Conservation (phyloP, 1,284 basidiomycete species). For the Ustilago bromivora region DNA sequence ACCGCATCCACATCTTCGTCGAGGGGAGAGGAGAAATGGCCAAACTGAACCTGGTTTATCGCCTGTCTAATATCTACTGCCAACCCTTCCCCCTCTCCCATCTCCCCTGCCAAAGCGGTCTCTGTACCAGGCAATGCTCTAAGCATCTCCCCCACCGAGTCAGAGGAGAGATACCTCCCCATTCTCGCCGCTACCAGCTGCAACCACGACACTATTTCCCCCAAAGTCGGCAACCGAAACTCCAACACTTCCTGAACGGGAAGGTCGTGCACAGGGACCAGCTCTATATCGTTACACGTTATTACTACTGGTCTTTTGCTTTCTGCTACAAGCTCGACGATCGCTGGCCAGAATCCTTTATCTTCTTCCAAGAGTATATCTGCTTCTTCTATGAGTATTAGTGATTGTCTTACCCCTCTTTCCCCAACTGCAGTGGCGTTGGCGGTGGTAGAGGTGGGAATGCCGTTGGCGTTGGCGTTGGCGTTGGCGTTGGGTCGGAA, state of each 20-base stretch:
- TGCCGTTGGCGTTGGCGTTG: not conserved
- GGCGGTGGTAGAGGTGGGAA: not conserved
- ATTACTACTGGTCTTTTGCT: constrained; percentile 65
- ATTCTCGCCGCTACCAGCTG: constrained; percentile 18
- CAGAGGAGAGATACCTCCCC: constrained; percentile 4
- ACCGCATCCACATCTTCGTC: not conserved
- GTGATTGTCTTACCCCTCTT: constrained; percentile 78
- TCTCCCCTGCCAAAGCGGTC: not conserved
- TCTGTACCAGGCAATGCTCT: constrained; percentile 6
- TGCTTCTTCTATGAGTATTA: constrained; percentile 95
- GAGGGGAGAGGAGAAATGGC: constrained; percentile 16
- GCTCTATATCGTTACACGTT: constrained; percentile 61
- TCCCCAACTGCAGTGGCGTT: not conserved
- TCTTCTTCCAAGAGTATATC: constrained; percentile 93
- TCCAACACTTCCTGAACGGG: constrained; percentile 50
- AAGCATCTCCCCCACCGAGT: not conserved
- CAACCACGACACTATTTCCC: constrained; percentile 65
- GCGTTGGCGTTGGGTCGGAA: constrained; percentile 9
- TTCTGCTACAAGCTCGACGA: constrained; percentile 59
- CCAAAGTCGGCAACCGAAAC: constrained; percentile 37
- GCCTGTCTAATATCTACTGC: constrained; percentile 76
- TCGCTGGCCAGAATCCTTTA: constrained; percentile 87
- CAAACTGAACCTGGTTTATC: constrained; percentile 76
- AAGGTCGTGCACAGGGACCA: constrained; percentile 45
- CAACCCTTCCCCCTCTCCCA: not conserved